Conservation (phyloP, 352 stramenopile genomes). For the Phytophthora meadii region DNA sequence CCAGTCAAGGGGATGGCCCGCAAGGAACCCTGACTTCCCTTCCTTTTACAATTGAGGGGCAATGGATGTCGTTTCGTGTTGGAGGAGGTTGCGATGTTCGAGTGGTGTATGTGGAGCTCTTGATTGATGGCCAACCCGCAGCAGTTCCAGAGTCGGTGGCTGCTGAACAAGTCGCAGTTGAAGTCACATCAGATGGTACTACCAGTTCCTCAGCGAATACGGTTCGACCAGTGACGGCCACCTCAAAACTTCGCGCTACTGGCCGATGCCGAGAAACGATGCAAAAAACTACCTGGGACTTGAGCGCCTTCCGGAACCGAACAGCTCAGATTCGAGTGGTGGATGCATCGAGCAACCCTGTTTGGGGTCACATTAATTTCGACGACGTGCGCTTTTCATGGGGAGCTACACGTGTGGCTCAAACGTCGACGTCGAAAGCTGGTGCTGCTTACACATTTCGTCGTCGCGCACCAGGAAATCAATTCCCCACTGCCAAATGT, state of each 20-base stretch:
- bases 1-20: constrained; percentile 90
- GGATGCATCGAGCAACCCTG: constrained; percentile 80
- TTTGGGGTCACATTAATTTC: constrained; percentile 97
- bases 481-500: constrained; percentile 48
- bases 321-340: constrained; percentile 94
- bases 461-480: constrained; percentile 56
- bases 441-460: constrained; percentile 86
- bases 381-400: constrained; percentile 96
- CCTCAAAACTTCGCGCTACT: constrained; percentile 84
- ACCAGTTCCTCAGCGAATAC: neutral
- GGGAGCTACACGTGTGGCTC: constrained; percentile 57
- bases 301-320: constrained; percentile 80
- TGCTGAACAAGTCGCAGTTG: constrained; percentile 40
- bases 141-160: constrained; percentile 41
- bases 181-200: constrained; percentile 22
- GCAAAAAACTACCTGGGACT: constrained; percentile 89
- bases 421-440: constrained; percentile 68
- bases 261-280: constrained; percentile 93
- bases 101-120: constrained; percentile 93
- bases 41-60: constrained; percentile 91
- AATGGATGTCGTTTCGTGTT: constrained; percentile 94
- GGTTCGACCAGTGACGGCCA: constrained; percentile 29
- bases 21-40: constrained; percentile 95
- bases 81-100: constrained; percentile 94
- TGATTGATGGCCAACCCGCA: constrained; percentile 88